These are phyloP conservation scores for Volvariella volvacea DNA, from an alignment of 1,284 basidiomycete species.

Conservation along the genomic window DNA sequence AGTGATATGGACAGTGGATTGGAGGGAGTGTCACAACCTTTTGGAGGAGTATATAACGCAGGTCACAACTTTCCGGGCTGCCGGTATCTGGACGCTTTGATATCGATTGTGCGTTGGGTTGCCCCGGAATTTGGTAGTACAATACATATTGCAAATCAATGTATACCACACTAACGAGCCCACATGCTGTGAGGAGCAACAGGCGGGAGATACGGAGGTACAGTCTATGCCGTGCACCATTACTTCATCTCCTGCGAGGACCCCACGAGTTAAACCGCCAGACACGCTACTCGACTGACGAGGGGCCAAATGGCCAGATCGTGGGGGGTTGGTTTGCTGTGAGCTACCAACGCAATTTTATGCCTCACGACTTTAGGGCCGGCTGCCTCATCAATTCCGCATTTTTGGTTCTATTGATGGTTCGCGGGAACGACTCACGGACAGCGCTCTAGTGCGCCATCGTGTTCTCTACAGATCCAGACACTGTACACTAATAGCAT, in stretches of 20 bases:
- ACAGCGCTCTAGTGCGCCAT: too few species aligned
- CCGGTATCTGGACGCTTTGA: too few species aligned
- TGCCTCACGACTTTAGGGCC: constrained; percentile 11
- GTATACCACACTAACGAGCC: constrained; percentile 85
- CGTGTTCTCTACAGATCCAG: too few species aligned
- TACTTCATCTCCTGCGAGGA: constrained; percentile 84
- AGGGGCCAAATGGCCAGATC: constrained; percentile 36
- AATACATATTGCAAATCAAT: too few species aligned
- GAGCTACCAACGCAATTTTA: neutral
- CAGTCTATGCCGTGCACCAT: constrained; percentile 81
- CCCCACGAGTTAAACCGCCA: constrained; percentile 58
- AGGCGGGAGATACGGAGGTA: constrained; percentile 81
- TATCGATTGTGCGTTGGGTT: too few species aligned
- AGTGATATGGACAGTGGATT: neutral
- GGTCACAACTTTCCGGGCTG: constrained; percentile 1
- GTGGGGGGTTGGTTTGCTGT: constrained; percentile 46
- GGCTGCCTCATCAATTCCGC: constrained; percentile 2
- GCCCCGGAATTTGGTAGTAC: too few species aligned
- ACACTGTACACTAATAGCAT: too few species aligned
- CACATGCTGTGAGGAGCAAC: constrained; percentile 47
- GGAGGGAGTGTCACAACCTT: constrained; percentile 1
- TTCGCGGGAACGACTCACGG: too few species aligned
- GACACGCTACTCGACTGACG: constrained; percentile 41
- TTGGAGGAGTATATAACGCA: neutral
- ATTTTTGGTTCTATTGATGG: too few species aligned